Conservation (phyloP, 495 filamentous ascomycete genomes). For the Sporormia fimetaria region DNA sequence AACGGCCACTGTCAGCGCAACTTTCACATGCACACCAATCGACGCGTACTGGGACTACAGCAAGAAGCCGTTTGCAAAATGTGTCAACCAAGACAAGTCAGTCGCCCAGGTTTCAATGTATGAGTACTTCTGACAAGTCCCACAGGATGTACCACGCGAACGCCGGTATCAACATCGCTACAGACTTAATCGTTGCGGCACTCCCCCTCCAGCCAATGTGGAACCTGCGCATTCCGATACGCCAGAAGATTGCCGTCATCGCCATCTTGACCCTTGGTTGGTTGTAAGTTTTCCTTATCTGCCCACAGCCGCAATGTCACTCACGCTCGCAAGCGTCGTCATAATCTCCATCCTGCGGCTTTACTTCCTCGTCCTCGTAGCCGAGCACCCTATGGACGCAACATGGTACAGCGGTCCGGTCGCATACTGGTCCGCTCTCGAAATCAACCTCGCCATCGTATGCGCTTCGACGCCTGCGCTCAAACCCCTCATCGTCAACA, state of each 20-base stretch:
- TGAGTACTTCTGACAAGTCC: background rate
- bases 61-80: slow-evolving; percentile 8
- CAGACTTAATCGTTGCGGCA: slow-evolving; percentile 9
- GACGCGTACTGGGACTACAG: slow-evolving; percentile 8
- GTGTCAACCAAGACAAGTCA: slow-evolving; percentile 4
- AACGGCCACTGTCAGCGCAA: background rate
- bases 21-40: slow-evolving; percentile 5
- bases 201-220: slow-evolving; percentile 12
- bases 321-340: slow-evolving; percentile 1
- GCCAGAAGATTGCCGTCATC: slow-evolving; percentile 7
- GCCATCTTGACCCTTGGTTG: slow-evolving; percentile 9
- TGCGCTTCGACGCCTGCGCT: slow-evolving; percentile 8
- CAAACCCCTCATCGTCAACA: slow-evolving; percentile 6
- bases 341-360: slow-evolving; percentile 11
- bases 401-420: slow-evolving; percentile 3
- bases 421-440: slow-evolving; percentile 11
- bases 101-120: background rate
- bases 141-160: slow-evolving; percentile 10
- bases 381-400: slow-evolving; percentile 3
- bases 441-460: slow-evolving; percentile 10
- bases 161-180: slow-evolving; percentile 10
- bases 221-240: slow-evolving; percentile 5
- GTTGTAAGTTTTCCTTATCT: slow-evolving; percentile 7
- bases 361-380: background rate
- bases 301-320: background rate